Evolutionary conservation across 2,329 filamentous ascomycete genomes (phyloP), one percentile per base, ranked within the genome.

Genomic region (Pyrenophora graminea): DNA sequence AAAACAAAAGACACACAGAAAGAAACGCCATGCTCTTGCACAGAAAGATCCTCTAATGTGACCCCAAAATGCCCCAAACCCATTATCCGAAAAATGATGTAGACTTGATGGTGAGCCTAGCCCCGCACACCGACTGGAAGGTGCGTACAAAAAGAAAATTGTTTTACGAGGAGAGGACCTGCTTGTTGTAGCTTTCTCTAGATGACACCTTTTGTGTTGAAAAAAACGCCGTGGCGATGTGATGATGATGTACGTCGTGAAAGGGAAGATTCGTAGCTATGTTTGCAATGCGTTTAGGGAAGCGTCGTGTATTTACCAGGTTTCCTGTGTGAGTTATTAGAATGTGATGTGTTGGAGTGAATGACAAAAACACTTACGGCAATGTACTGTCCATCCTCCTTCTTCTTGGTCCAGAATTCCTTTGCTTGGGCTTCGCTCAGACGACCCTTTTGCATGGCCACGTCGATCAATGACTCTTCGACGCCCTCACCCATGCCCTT

Each of bases 401-500:
- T 93, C 85, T 97, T 97, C 64, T 90, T 81, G 39, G 86, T 79
- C 94, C 94, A 97, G 73, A 97, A 99, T 58, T 88, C 85, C 70
- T 83, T 80, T 2, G 94, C 93, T 71, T 96, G 91, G 27, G 91
- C 86, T 18, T 82, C 79, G 69, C 90, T 88, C 44, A 99, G 77
- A 66, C 91, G 91, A 9, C 93, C 94, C 80, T 96, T 97, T 60
- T 86, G 80, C 87, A 96, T 96, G 44, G 91, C 91, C 1, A 97
- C 91, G 57, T 96, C 89, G 21, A 97, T 80, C 12, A 99, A 80
- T 0, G 93, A 90, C 39, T 86, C 82, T 71, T 97, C 89, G 3
- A 99, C 94, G 38, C 94, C 94, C 74, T 97, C 94, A 53, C 94
- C 94, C 94, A 99, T 99, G 49, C 94, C 94, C 77, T 90, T 91